A percentile compares a stretch with the other conserved stretches of the same genome.
phyloP scores from a whole-genome alignment of 2,329 filamentous ascomycete genomes.

The Sporothrix dimorphospora region DNA sequence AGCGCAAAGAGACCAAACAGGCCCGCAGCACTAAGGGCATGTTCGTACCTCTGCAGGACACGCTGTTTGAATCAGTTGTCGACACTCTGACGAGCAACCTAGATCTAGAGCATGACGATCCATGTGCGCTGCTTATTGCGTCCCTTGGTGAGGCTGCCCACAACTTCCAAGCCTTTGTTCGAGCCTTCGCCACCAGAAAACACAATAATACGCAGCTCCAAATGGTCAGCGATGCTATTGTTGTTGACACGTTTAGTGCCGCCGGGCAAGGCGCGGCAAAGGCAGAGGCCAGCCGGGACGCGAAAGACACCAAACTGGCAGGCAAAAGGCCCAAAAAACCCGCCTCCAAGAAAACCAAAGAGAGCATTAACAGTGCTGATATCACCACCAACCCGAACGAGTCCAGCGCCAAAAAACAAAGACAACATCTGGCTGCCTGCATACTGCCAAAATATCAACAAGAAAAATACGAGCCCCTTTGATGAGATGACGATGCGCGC shows the following conservation, averaged over 20 bases:
- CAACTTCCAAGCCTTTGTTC: background rate
- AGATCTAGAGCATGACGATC: background rate
- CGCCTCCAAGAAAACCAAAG: background rate
- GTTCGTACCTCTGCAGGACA: background rate
- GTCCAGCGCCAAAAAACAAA: background rate
- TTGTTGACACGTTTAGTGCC: constrained; percentile 3
- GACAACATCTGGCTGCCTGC: constrained; percentile 9
- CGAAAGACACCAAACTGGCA: background rate
- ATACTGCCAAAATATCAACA: background rate
- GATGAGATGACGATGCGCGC: constrained; percentile 16
- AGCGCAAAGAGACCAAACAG: background rate
- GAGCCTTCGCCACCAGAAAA: background rate
- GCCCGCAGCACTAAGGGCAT: constrained; percentile 14
- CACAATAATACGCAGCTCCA: background rate
- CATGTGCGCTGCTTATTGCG: background rate
- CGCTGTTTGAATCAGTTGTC: background rate
- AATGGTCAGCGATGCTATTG: constrained; percentile 5
- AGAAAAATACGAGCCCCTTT: constrained; percentile 10
- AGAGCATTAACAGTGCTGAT: background rate
- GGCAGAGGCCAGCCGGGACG: background rate
- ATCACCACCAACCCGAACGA: background rate
- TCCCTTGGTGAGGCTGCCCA: constrained; percentile 11
- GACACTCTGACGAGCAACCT: background rate
- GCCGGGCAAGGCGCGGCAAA: background rate
- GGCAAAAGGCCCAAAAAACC: constrained; percentile 4